These are phyloP conservation scores for Colletotrichum coccodes DNA, from an alignment of 2,329 filamentous ascomycete genomes.

Conservation along the genomic window DNA sequence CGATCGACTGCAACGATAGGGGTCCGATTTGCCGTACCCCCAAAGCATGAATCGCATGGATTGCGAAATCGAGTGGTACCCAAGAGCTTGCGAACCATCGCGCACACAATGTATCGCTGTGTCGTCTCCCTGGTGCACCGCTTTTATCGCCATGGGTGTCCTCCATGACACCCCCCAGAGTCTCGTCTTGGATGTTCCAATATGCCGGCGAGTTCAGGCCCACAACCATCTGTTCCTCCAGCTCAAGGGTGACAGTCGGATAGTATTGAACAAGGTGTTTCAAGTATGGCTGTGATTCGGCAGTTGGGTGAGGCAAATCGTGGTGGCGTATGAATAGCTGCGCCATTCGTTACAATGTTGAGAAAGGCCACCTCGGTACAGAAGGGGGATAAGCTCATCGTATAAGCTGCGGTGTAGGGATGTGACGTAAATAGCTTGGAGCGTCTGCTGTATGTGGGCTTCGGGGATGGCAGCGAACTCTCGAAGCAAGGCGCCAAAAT, in stretches of 20 bases:
- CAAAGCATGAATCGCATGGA: slow-evolving; percentile 76
- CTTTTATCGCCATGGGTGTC: slow-evolving; percentile 51
- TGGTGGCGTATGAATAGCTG: slow-evolving; percentile 48
- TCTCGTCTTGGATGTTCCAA: slow-evolving; percentile 19
- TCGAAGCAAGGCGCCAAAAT: slow-evolving; percentile 55
- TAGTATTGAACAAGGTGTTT: slow-evolving; percentile 59
- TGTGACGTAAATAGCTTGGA: slow-evolving; percentile 57
- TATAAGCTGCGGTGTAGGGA: slow-evolving; percentile 57
- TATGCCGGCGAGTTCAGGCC: slow-evolving; percentile 10
- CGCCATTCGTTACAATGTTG: slow-evolving; percentile 60
- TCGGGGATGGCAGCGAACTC: slow-evolving; percentile 52
- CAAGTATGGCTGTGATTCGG: slow-evolving; percentile 58
- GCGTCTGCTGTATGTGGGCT: slow-evolving; percentile 47
- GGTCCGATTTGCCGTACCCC: slow-evolving; percentile 80
- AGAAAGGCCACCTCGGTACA: slow-evolving; percentile 59
- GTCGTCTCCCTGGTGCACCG: slow-evolving; percentile 55
- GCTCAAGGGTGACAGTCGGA: slow-evolving; percentile 47
- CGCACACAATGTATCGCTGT: slow-evolving; percentile 79
- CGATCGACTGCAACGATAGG: slow-evolving; percentile 81
- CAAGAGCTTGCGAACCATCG: slow-evolving; percentile 81
- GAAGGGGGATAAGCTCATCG: slow-evolving; percentile 60
- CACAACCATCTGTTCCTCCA: slow-evolving; percentile 46
- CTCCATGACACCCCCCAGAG: slow-evolving; percentile 47
- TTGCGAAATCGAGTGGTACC: slow-evolving; percentile 77
- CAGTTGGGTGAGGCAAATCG: slow-evolving; percentile 51